Evolutionary conservation across 768 basidiomycete species (phyloP).

Genomic region (Russula compacta): DNA sequence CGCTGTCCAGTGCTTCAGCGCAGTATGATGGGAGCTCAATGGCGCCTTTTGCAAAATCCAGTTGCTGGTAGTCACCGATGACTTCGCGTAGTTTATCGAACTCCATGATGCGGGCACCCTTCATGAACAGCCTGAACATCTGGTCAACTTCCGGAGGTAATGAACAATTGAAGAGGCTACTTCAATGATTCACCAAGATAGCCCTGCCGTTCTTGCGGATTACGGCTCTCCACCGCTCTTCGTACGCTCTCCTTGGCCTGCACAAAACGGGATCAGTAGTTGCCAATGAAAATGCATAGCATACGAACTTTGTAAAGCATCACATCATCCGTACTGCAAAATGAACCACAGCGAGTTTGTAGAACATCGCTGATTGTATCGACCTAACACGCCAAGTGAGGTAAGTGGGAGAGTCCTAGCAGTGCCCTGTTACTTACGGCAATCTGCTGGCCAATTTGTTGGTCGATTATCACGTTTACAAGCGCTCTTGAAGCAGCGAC

Average conservation of each 20-base stretch:
- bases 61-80: conserved; percentile 78
- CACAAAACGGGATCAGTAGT: not conserved
- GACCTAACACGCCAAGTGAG: conserved; percentile 45
- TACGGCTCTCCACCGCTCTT: conserved; percentile 76
- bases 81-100: conserved; percentile 81
- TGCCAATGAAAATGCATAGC: not conserved
- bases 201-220: conserved; percentile 63
- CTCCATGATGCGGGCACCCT: conserved; percentile 78
- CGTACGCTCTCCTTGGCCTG: conserved; percentile 92
- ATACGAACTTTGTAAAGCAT: conserved; percentile 82
- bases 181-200: conserved; percentile 81
- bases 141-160: not conserved
- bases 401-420: not conserved
- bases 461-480: conserved; percentile 94
- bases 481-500: conserved; percentile 81
- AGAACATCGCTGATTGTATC: conserved; percentile 94
- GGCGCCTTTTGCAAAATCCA: conserved; percentile 79
- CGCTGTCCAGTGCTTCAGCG: conserved; percentile 68
- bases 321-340: conserved; percentile 97
- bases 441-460: conserved; percentile 95
- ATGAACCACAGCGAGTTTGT: conserved; percentile 91
- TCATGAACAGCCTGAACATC: conserved; percentile 64
- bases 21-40: conserved; percentile 80
- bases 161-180: conserved; percentile 32
- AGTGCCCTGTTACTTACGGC: conserved; percentile 48